Conservation (phyloP, 2,329 filamentous ascomycete species). For the Trichoderma pleuroti region DNA sequence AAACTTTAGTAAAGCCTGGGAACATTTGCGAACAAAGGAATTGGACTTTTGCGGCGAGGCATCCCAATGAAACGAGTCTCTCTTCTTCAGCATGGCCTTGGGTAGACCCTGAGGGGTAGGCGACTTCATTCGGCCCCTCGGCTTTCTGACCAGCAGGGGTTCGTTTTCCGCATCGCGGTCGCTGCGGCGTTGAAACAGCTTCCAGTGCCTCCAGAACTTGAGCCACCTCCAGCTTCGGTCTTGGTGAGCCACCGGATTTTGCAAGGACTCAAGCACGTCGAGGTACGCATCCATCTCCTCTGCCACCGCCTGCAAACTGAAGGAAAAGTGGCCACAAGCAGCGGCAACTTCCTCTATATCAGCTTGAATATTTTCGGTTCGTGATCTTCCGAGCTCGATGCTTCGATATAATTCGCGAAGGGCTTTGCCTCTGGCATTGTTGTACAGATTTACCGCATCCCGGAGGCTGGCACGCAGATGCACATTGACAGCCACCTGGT, state of each 20-base stretch:
- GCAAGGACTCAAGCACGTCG: constrained; percentile 79
- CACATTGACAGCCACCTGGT: constrained; percentile 70
- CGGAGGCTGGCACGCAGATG: constrained; percentile 76
- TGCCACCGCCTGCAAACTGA: constrained; percentile 84
- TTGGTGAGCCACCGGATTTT: constrained; percentile 62
- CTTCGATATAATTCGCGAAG: constrained; percentile 76
- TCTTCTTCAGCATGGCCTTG: constrained; percentile 48
- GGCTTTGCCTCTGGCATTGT: constrained; percentile 69
- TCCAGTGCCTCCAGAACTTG: constrained; percentile 59
- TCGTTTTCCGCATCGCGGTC: constrained; percentile 43
- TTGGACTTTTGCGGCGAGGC: constrained; percentile 48
- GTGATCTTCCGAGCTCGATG: constrained; percentile 66
- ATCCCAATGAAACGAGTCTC: constrained; percentile 55
- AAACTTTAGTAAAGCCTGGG: constrained; percentile 44
- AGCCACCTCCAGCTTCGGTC: constrained; percentile 79
- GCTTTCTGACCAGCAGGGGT: constrained; percentile 37
- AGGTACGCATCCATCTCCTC: constrained; percentile 84
- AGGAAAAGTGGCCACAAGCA: constrained; percentile 96
- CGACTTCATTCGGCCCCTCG: constrained; percentile 49
- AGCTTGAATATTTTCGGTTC: constrained; percentile 73
- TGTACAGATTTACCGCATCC: constrained; percentile 78
- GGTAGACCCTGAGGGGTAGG: constrained; percentile 56
- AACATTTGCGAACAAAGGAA: constrained; percentile 41
- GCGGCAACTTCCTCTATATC: constrained; percentile 97
- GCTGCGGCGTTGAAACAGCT: not conserved